Percentiles rank a stretch among this genome's conserved stretches.
Evolutionary conservation across 768 basidiomycete species (phyloP).

Genomic region (Erythrobasidium yunnanense): DNA sequence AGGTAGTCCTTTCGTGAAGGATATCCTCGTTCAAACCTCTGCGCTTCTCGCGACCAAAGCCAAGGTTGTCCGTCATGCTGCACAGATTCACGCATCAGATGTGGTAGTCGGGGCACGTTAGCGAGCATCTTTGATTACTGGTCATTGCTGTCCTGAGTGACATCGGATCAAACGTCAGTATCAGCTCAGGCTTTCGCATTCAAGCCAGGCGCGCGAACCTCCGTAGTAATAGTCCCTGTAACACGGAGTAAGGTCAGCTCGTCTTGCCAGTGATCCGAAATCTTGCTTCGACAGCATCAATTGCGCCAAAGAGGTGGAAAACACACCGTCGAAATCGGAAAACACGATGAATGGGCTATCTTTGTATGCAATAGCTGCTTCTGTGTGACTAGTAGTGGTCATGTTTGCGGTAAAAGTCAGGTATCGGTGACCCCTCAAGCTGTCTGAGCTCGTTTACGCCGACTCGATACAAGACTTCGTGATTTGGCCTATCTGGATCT

Average conservation of each 20-base stretch:
- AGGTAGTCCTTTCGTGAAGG: constrained; percentile 56
- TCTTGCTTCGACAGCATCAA: not conserved
- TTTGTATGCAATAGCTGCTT: not conserved
- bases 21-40: constrained; percentile 63
- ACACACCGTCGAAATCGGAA: constrained; percentile 31
- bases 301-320: not conserved
- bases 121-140: not conserved
- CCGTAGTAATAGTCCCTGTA: not conserved
- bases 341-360: constrained; percentile 30
- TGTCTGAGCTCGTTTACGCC: too few species aligned
- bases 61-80: constrained; percentile 72
- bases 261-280: too few species aligned
- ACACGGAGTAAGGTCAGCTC: not conserved
- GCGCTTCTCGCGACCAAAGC: constrained; percentile 66
- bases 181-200: not conserved
- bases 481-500: too few species aligned
- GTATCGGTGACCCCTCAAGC: too few species aligned
- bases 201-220: not conserved
- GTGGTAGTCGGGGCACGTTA: not conserved
- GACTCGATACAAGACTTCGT: too few species aligned
- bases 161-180: not conserved
- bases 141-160: constrained; percentile 16
- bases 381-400: too few species aligned
- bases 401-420: too few species aligned
- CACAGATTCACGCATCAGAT: not conserved